A percentile compares a stretch with the other conserved stretches of the same genome.
These are phyloP conservation scores for Peronospora tabacina DNA, from an alignment of 352 stramenopile species.

Conservation along the genomic window DNA sequence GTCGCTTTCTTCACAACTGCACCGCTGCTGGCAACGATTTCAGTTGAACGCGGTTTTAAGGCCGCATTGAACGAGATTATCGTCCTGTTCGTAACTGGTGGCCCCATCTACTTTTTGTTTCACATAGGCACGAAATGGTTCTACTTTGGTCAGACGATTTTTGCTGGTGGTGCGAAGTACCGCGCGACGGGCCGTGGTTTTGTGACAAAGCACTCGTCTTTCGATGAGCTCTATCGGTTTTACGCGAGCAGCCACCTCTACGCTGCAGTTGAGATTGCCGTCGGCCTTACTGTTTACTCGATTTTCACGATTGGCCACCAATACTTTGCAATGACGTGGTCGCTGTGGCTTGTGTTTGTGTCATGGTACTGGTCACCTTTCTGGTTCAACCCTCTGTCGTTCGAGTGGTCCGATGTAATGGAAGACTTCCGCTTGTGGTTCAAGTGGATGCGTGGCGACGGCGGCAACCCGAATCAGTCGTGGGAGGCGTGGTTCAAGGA, in stretches of 20 bases:
- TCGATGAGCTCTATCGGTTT: constrained; percentile 98
- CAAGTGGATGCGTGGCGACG: constrained; percentile 91
- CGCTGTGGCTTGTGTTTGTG: constrained; percentile 90
- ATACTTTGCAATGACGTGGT: constrained; percentile 97
- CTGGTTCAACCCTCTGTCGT: constrained; percentile 97
- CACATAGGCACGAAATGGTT: constrained; percentile 99
- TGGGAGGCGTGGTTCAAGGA: constrained; percentile 96
- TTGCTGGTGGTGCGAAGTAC: constrained; percentile 97
- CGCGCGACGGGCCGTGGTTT: constrained; percentile 96
- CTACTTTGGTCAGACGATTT: constrained; percentile 98
- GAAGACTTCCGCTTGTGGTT: constrained; percentile 88
- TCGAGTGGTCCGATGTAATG: constrained; percentile 93
- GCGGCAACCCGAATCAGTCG: constrained; percentile 89
- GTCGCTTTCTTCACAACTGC: constrained; percentile 96
- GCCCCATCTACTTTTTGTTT: constrained; percentile 99
- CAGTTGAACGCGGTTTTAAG: constrained; percentile 96
- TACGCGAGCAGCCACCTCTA: constrained; percentile 98
- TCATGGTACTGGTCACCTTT: constrained; percentile 91
- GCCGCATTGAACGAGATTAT: constrained; percentile 89
- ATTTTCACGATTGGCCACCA: constrained; percentile 91
- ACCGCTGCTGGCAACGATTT: constrained; percentile 95
- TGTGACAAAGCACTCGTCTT: constrained; percentile 96
- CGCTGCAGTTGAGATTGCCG: constrained; percentile 88
- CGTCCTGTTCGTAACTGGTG: constrained; percentile 95
- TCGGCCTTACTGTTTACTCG: constrained; percentile 90